Percentiles rank a stretch among this genome's conserved stretches.
Evolutionary conservation across 2,329 filamentous ascomycete species (phyloP).

Genomic region (Tolypocladium ovalisporum): DNA sequence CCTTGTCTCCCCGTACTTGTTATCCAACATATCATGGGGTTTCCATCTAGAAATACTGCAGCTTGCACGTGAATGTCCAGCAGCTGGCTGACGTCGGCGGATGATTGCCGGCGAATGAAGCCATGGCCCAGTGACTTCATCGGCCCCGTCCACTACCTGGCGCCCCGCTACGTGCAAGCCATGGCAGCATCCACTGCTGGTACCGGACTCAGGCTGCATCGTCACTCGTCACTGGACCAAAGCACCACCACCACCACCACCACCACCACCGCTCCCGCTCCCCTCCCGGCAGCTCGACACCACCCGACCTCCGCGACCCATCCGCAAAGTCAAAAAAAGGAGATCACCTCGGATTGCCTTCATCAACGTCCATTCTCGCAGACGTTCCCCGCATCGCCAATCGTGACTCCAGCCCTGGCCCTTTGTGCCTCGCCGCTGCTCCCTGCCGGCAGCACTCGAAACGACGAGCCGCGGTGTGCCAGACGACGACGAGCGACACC

Average conservation of each 20-base stretch:
- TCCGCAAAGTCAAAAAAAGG: background rate
- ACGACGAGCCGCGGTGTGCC: background rate
- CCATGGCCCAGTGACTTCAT: background rate
- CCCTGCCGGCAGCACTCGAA: background rate
- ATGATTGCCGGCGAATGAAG: background rate
- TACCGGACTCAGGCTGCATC: background rate
- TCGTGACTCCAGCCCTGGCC: background rate
- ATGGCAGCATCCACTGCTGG: background rate
- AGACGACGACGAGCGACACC: background rate
- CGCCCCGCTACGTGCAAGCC: conserved; percentile 1
- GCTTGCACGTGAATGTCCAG: background rate
- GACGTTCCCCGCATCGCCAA: background rate
- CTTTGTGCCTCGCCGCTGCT: background rate
- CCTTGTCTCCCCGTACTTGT: no score
- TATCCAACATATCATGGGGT: no score
- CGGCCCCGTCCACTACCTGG: background rate
- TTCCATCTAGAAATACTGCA: no score
- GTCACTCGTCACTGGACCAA: background rate
- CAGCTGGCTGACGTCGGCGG: background rate
- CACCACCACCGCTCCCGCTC: background rate
- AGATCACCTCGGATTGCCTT: background rate
- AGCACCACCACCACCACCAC: background rate
- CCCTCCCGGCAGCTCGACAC: background rate
- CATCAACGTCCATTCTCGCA: background rate
- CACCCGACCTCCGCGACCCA: background rate